Base-by-base conservation (phyloP, 805 yeast species). In the Torulaspora gathmanii region DNA sequence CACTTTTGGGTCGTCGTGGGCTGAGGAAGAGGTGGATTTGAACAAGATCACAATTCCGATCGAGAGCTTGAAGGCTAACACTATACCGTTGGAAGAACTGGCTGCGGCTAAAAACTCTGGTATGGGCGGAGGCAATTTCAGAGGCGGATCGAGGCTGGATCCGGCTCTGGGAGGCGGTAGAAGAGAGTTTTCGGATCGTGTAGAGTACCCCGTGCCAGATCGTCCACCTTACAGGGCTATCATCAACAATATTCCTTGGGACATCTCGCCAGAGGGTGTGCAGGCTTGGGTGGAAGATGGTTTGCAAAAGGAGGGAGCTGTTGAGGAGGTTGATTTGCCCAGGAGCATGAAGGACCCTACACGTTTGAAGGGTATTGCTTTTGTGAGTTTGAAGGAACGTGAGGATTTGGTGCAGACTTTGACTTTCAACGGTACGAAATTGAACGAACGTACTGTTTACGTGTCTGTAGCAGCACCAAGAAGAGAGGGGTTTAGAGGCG, bases 141-240 rank as follows among this genome's bases (percentile, higher is more conserved):
- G 60, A 40, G 53, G 25, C 8, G 25, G 60, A 16, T 49, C 68
- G 34, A 56, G 67, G 42, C 53, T 63, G 47, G 73, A 68, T 50
- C 71, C 73, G 34, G 69, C 72, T 12, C 60, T 66, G 49, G 66
- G 55, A 49, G 70, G 60, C 40, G 48, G 45, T 12, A 39, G 67
- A 42, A 57, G 71, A 53, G 70, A 70, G 23, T 47, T 45, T 29
- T 34, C 37, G 53, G 79, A 77, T 51, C 77, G 86, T 68, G 74
- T 71, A 29, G 90, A 83, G 62, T 84, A 70, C 56, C 95, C 96
- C 34, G 75, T 93, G 49, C 99, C 99, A 37, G 91, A 88, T 57
- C 75, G 70, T 42, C 89, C 97, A 15, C 99, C 99, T 44, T 93
- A 69, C 75, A 83, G 86, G 59, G 97, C 96, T n/a, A 80, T 87